A percentile compares a stretch with the other conserved stretches of the same genome.
Conservation (phyloP, 2,329 filamentous ascomycete genomes). For the Chalaropsis thielavioides region DNA sequence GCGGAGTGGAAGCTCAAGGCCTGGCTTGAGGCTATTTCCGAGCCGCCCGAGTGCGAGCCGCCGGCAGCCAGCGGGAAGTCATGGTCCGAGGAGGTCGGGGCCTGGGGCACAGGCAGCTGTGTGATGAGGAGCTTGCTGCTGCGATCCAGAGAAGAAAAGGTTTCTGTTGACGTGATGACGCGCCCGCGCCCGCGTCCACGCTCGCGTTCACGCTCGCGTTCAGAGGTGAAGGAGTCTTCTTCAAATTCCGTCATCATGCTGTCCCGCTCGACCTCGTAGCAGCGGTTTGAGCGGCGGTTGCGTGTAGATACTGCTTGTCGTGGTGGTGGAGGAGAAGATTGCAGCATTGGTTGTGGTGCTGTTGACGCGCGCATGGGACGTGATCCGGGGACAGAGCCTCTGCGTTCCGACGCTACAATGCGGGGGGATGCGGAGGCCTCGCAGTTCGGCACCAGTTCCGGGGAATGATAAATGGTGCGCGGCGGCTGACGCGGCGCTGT, state of each 20-base stretch:
- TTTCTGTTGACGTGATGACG: conserved; percentile 39
- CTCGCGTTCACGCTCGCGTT: conserved; percentile 19
- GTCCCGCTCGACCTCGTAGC: conserved; percentile 23
- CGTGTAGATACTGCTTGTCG: not conserved
- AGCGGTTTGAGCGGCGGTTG: conserved; percentile 1
- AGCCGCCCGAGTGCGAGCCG: not conserved
- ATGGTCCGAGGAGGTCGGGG: not conserved
- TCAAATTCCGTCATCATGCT: conserved; percentile 40
- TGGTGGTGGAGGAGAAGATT: not conserved
- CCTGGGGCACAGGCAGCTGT: not conserved
- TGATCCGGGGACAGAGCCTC: not conserved
- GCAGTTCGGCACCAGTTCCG: not conserved
- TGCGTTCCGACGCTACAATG: not conserved
- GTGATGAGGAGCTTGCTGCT: conserved; percentile 21
- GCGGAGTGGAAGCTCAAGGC: not conserved
- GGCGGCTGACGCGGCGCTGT: not conserved
- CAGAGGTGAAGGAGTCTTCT: conserved; percentile 29
- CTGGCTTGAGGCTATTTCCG: not conserved
- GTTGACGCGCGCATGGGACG: not conserved
- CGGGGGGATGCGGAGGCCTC: not conserved
- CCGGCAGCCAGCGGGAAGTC: not conserved
- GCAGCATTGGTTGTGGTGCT: not conserved
- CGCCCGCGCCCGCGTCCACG: conserved; percentile 16
- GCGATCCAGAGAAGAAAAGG: conserved; percentile 31
- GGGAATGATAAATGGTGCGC: not conserved